phyloP scores from a whole-genome alignment of 2,329 filamentous ascomycete species.

The Dothideomycetes sp. region DNA sequence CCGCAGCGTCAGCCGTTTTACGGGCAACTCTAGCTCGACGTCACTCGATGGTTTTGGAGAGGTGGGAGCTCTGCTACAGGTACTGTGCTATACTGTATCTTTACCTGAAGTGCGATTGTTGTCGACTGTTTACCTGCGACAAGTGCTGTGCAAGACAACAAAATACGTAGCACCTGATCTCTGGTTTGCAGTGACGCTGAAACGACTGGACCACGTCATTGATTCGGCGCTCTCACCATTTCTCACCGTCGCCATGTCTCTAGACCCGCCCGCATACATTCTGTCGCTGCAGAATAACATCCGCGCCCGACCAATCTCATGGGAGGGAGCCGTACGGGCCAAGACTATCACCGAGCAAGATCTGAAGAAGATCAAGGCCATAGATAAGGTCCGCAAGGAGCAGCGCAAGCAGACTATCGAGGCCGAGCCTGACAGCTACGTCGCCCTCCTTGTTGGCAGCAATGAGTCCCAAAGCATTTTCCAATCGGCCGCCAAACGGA shows the following conservation, averaged over 20 bases:
- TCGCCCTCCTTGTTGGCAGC: slow-evolving; percentile 64
- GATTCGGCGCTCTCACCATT: no score
- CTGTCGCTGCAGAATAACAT: slow-evolving; percentile 93
- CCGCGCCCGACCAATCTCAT: slow-evolving; percentile 86
- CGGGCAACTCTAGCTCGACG: no score
- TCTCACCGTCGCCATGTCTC: slow-evolving; percentile 60
- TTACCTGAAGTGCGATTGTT: no score
- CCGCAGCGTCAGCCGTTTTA: no score
- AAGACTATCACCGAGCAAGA: slow-evolving; percentile 91
- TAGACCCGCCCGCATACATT: slow-evolving; percentile 82
- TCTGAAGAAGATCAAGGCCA: slow-evolving; percentile 87
- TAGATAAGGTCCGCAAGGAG: slow-evolving; percentile 93
- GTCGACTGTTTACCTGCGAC: no score
- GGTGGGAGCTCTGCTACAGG: neutral
- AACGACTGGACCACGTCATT: neutral
- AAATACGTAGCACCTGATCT: no score
- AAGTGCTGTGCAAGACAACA: no score
- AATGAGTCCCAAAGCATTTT: slow-evolving; percentile 60
- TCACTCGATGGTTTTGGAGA: neutral
- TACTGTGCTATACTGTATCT: no score
- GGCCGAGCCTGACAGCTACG: slow-evolving; percentile 68
- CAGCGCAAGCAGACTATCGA: slow-evolving; percentile 76
- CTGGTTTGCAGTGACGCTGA: no score
- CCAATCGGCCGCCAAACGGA: slow-evolving; percentile 72
- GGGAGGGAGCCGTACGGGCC: slow-evolving; percentile 90